Base-by-base conservation (phyloP, 2,329 filamentous ascomycete species). In the Laburnicola sp. region DNA sequence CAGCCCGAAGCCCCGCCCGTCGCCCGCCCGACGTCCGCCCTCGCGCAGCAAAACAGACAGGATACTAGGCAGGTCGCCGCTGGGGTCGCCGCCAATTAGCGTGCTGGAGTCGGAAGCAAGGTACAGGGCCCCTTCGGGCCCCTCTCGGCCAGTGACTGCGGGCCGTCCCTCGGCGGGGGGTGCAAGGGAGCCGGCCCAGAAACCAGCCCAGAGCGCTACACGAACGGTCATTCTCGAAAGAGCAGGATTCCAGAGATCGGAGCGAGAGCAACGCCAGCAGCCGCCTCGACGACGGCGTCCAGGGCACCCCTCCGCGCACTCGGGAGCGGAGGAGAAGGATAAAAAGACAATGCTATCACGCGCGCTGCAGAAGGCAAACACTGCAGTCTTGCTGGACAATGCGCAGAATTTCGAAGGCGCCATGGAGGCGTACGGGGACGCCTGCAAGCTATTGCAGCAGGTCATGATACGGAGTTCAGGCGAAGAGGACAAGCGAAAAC, bases 291-390 rank as follows among this genome's bases (percentile, higher is more conserved):
- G 69, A 73, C 59, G 44, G 49, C 47, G 50, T 59, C 45, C 62
- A 65, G 45, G 64, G 63, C 50, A 67, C 69, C 23, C 65, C 65
- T 50, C 71, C 71, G 50, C 70, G 73, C 54, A 70, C 69, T 5
- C 69, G 73, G 42, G 77, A 78, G 56, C 69, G 71, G 53, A 68
- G 22, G 78, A 80, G 52, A 77, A 74, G 60, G 78, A 80, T 61
- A 80, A 97, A 71, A 97, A 97, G 77, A 89, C 87, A 8, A 97
- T 97, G 92, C 81, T 99, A 31, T 96, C 93, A n/a, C 89, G 89
- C 63, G 94, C 94, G 0, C 78, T 99, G 48, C 88, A 96, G 69
- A 96, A 97, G 75, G 94, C 94, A 43, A 97, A 99, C 68, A 93
- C 90, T 9, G 94, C 94, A 22, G 94, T 99, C 25, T 83, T 97